Conservation (phyloP, 768 basidiomycete species). For the Termitomyces sp. region DNA sequence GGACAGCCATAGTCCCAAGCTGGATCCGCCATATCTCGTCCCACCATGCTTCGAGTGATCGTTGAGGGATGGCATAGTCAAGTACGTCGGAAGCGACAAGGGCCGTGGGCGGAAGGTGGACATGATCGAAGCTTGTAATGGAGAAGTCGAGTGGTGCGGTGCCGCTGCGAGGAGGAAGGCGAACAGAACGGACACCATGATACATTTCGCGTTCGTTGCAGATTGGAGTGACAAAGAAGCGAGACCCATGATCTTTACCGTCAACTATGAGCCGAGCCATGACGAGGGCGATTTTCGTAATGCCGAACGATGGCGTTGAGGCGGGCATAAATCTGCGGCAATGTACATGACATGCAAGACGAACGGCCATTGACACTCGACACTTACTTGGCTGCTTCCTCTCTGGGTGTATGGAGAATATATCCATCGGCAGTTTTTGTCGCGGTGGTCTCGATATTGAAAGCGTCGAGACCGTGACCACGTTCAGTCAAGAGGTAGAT, state of each 20-base stretch:
- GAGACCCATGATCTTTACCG: conserved; percentile 41
- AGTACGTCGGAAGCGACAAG: conserved; percentile 40
- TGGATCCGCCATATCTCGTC: conserved; percentile 49
- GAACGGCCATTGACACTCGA: background rate
- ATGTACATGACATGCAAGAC: conserved; percentile 5
- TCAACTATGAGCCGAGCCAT: conserved; percentile 51
- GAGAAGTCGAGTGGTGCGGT: conserved; percentile 51
- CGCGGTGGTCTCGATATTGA: conserved; percentile 59
- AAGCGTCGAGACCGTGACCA: conserved; percentile 55
- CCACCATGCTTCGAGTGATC: conserved; percentile 47
- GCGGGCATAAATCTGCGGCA: conserved; percentile 51
- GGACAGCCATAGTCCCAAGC: conserved; percentile 46
- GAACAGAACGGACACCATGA: conserved; percentile 42
- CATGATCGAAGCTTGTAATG: conserved; percentile 49
- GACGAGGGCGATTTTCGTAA: conserved; percentile 51
- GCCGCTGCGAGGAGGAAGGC: conserved; percentile 46
- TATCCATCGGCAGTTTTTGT: conserved; percentile 44
- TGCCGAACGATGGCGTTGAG: conserved; percentile 44
- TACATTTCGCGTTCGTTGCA: conserved; percentile 50
- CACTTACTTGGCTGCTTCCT: conserved; percentile 54
- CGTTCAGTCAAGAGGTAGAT: conserved; percentile 50
- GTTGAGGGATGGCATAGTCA: conserved; percentile 31
- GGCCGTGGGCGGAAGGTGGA: conserved; percentile 43
- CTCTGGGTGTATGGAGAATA: conserved; percentile 47
- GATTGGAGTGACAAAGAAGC: conserved; percentile 51